A percentile compares a stretch with the other conserved stretches of the same genome.
phyloP scores from a whole-genome alignment of 805 yeast genomes.

The Saccharomycopsis malanga region DNA sequence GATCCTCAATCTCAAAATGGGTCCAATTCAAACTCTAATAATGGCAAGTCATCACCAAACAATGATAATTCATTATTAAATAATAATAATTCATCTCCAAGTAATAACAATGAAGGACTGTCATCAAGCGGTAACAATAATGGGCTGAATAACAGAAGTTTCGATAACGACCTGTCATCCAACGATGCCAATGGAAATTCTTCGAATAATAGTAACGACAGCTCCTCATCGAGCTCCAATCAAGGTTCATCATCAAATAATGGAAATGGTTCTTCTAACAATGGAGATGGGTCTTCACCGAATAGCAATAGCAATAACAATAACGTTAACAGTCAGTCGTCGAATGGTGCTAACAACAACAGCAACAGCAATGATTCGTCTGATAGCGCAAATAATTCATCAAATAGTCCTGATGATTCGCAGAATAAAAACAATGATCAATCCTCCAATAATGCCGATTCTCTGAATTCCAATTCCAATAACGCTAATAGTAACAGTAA shows the following conservation, averaged over 20 bases:
- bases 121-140: background rate
- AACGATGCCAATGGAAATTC: too few species aligned
- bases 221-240: background rate
- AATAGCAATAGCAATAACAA: background rate
- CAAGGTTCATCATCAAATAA: background rate
- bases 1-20: background rate
- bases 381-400: background rate
- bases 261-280: background rate
- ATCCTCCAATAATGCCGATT: background rate
- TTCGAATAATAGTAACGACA: background rate
- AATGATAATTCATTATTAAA: background rate
- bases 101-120: background rate
- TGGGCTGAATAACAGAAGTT: background rate
- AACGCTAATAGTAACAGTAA: background rate
- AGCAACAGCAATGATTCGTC: background rate
- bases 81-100: background rate
- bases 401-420: background rate
- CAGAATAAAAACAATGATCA: background rate
- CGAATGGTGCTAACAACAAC: background rate
- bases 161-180: too few species aligned
- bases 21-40: slow-evolving; percentile 4
- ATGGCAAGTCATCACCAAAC: background rate
- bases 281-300: background rate
- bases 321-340: background rate
- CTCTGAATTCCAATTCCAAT: background rate